Evolutionary conservation across 345 rosid genomes (phyloP).

Genomic region (Eucalyptus regnans): DNA sequence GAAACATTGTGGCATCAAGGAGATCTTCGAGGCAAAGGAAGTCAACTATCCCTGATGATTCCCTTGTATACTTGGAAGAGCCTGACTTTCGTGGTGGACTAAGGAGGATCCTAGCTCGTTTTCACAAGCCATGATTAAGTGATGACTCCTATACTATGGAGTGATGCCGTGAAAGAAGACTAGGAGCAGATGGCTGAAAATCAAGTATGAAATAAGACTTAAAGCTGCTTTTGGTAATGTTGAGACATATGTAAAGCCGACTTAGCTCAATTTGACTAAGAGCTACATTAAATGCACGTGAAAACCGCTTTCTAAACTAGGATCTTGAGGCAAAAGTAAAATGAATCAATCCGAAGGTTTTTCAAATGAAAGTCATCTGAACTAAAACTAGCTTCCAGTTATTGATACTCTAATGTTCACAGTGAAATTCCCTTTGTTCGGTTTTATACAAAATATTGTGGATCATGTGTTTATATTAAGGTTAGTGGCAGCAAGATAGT

Average conservation of each 20-base stretch:
- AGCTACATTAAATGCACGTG: not conserved
- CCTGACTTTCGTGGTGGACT: not conserved
- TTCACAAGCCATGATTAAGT: not conserved
- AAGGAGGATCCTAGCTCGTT: not conserved
- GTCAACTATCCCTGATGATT: not conserved
- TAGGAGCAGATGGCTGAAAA: not conserved
- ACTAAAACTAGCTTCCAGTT: not conserved
- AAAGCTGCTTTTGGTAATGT: not conserved
- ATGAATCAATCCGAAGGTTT: not conserved
- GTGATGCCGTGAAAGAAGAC: not conserved
- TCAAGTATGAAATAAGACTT: not conserved
- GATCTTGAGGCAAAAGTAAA: not conserved
- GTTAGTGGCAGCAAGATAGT: not conserved
- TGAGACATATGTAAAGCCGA: not conserved
- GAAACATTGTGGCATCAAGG: not conserved
- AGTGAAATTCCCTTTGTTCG: not conserved
- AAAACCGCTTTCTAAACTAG: not conserved
- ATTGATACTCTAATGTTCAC: not conserved
- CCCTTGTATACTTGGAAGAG: not conserved
- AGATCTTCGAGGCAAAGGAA: not conserved
- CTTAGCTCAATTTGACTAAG: not conserved
- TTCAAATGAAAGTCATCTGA: not conserved
- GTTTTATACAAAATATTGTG: not conserved
- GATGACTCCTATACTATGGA: not conserved
- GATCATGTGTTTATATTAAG: not conserved